phyloP scores from a whole-genome alignment of 176 grass and related monocot species.

The Aegilops sharonensis region DNA sequence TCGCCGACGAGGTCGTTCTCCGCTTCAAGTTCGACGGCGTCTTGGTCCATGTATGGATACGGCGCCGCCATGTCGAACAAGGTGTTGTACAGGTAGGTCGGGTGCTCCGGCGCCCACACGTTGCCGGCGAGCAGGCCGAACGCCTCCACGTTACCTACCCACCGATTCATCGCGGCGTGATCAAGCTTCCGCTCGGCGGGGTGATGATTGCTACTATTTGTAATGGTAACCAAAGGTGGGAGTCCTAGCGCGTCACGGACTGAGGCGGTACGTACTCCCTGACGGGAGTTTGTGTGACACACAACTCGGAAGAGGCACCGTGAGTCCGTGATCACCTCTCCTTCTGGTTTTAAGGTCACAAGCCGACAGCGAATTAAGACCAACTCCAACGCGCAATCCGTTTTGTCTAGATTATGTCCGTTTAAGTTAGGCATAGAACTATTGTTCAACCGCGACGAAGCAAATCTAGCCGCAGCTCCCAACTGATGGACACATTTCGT shows the following conservation, averaged over 20 bases:
- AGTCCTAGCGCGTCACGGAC: not conserved
- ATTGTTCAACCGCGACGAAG: too few species aligned
- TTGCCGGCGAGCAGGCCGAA: not conserved
- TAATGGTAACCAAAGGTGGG: not conserved
- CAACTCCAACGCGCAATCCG: too few species aligned
- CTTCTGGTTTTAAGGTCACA: not conserved
- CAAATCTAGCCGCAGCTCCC: too few species aligned
- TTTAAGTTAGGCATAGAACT: too few species aligned
- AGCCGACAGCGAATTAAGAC: not conserved
- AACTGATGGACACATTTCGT: too few species aligned
- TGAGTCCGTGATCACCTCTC: not conserved
- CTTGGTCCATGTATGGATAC: not conserved
- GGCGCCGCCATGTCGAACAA: not conserved
- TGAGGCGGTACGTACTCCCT: not conserved
- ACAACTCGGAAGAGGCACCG: not conserved
- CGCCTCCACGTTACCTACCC: not conserved
- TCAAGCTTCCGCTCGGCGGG: not conserved
- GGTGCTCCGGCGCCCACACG: not conserved
- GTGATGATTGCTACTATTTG: not conserved
- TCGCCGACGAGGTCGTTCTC: not conserved
- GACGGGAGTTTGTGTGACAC: not conserved
- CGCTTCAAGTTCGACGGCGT: not conserved
- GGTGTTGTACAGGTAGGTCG: not conserved
- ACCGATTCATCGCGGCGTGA: not conserved
- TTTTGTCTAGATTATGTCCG: too few species aligned